Evolutionary conservation across 306 rosid species (phyloP).

Genomic region (Begonia masoniana): DNA sequence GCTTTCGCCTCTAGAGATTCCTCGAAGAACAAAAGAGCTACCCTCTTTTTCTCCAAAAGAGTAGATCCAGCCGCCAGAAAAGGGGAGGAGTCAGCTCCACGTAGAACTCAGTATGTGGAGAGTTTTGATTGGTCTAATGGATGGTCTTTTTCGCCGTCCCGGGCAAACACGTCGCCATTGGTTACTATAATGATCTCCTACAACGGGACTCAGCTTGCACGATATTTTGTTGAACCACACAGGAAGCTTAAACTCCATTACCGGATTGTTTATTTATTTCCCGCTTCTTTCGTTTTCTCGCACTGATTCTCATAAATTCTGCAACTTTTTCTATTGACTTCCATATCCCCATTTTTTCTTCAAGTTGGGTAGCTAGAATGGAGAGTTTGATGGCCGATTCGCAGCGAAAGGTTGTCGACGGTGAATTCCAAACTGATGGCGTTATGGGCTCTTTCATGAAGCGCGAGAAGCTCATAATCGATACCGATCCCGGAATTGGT

Average conservation of each 20-base stretch:
- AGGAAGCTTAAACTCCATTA: background rate
- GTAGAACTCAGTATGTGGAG: no score
- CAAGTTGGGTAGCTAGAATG: conserved; percentile 1
- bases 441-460: conserved; percentile 3
- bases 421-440: conserved; percentile 3
- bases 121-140: no score
- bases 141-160: no score
- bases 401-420: conserved; percentile 15
- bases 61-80: no score
- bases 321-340: background rate
- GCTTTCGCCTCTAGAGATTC: no score
- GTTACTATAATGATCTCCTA: background rate
- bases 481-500: conserved; percentile 99
- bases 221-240: no score
- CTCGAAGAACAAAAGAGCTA: no score
- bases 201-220: background rate
- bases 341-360: background rate
- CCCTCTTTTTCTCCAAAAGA: no score
- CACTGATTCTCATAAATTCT: conserved; percentile 4
- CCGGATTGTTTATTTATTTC: background rate
- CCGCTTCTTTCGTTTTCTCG: background rate
- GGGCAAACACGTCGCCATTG: no score
- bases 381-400: conserved; percentile 12
- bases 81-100: no score
- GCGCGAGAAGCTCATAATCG: conserved; percentile 69